A percentile compares a stretch with the other conserved stretches of the same genome.
These are phyloP conservation scores for Colletotrichum trifolii DNA, from an alignment of 2,329 filamentous ascomycete species.

Conservation along the genomic window DNA sequence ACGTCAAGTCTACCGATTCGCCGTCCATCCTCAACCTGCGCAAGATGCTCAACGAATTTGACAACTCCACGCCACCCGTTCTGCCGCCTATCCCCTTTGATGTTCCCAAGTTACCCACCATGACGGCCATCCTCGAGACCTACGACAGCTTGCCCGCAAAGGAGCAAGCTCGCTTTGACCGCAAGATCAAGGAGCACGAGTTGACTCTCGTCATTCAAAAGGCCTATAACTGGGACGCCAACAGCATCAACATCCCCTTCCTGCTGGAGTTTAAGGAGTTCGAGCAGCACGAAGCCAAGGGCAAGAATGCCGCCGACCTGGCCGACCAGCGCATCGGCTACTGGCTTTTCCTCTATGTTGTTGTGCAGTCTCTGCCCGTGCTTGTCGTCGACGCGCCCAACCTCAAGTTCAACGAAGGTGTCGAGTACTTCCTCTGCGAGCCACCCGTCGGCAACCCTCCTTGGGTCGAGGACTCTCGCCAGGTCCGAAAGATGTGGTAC, in stretches of 20 bases:
- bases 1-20: slow-evolving; percentile 59
- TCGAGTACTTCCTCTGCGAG: slow-evolving; percentile 86
- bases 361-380: slow-evolving; percentile 82
- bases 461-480: slow-evolving; percentile 75
- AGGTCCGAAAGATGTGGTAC: slow-evolving; percentile 78
- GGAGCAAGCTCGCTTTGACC: slow-evolving; percentile 78
- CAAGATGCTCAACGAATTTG: slow-evolving; percentile 86
- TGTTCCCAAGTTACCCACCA: slow-evolving; percentile 78
- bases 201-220: slow-evolving; percentile 80
- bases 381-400: slow-evolving; percentile 80
- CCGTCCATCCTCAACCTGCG: slow-evolving; percentile 77
- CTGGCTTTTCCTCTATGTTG: slow-evolving; percentile 85
- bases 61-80: slow-evolving; percentile 88
- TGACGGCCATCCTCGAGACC: slow-evolving; percentile 73
- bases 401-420: slow-evolving; percentile 74
- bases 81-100: slow-evolving; percentile 93
- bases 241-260: slow-evolving; percentile 68
- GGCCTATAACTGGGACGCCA: slow-evolving; percentile 82
- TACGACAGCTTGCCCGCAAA: slow-evolving; percentile 74
- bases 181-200: slow-evolving; percentile 82
- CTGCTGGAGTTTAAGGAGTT: slow-evolving; percentile 77
- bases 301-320: slow-evolving; percentile 74
- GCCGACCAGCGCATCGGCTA: slow-evolving; percentile 78
- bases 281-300: slow-evolving; percentile 74
- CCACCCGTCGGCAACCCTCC: slow-evolving; percentile 78